Evolutionary conservation across 148 eudicot genomes (phyloP).

Genomic region (Nyssa sinensis): DNA sequence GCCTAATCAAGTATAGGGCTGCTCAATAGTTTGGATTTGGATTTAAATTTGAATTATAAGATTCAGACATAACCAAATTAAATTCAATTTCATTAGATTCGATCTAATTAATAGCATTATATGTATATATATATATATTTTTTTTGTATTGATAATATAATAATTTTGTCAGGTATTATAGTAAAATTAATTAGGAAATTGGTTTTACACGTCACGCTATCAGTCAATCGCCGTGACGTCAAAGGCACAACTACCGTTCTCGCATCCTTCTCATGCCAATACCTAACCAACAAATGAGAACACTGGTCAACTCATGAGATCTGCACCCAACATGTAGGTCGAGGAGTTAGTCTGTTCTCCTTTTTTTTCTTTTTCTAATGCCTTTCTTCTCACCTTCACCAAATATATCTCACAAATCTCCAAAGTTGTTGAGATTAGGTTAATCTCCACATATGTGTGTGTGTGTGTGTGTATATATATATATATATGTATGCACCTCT

Average conservation of each 20-base stretch:
- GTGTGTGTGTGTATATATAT: not conserved
- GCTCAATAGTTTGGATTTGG: no score
- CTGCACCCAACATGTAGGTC: not conserved
- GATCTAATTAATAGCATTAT: no score
- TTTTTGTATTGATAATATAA: not conserved
- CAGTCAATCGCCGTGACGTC: no score
- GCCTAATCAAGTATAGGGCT: no score
- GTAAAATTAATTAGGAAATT: no score
- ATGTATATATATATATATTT: not conserved
- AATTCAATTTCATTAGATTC: no score
- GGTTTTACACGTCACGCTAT: no score
- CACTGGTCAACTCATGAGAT: not conserved
- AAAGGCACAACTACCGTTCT: not conserved
- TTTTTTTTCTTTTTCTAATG: no score
- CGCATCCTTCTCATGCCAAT: not conserved
- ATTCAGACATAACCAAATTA: no score
- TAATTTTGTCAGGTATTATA: not conserved
- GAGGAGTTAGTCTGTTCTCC: not conserved
- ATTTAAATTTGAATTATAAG: no score
- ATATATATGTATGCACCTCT: no score
- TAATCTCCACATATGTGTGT: not conserved
- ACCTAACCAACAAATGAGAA: not conserved
- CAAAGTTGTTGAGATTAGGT: constrained; percentile 31
- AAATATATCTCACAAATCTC: not conserved
- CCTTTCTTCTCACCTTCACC: not conserved